Evolutionary conservation across 2,329 filamentous ascomycete genomes (phyloP).

Genomic region (Blastomyces parvus): DNA sequence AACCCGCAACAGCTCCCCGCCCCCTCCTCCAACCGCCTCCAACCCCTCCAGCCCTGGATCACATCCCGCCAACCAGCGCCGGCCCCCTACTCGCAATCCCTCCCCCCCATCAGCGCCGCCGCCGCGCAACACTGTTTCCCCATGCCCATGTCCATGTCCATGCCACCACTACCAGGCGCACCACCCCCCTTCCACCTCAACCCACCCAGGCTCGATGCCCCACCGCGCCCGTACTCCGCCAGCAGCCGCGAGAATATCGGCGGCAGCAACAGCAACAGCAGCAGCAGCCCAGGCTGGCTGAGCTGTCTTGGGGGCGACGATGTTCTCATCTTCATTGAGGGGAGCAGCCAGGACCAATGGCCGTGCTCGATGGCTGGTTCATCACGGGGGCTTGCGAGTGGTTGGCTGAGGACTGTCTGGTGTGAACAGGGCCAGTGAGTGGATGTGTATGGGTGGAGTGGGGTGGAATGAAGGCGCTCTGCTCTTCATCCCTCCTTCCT

Average conservation of each 20-base stretch:
- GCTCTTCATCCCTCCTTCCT: neutral
- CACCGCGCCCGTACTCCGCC: slow-evolving; percentile 4
- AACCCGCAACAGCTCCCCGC: slow-evolving; percentile 17
- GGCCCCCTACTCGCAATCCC: slow-evolving; percentile 1
- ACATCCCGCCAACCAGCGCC: slow-evolving; percentile 23
- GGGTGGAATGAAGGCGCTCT: neutral
- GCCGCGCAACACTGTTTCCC: slow-evolving; percentile 27
- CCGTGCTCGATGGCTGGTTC: neutral
- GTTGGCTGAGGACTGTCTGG: slow-evolving; percentile 14
- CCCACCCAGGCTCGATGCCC: slow-evolving; percentile 4
- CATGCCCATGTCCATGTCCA: too few relatives aligned
- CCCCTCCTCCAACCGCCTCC: slow-evolving; percentile 27
- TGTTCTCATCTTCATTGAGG: slow-evolving; percentile 16
- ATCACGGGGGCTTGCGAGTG: slow-evolving; percentile 5
- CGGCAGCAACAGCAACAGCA: neutral
- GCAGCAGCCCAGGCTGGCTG: slow-evolving; percentile 7
- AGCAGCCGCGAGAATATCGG: neutral
- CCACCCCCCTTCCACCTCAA: slow-evolving; percentile 2
- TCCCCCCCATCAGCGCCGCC: slow-evolving; percentile 32
- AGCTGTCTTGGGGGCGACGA: slow-evolving; percentile 16
- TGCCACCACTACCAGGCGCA: slow-evolving; percentile 17
- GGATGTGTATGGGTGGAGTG: neutral
- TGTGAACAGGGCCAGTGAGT: neutral
- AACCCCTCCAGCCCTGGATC: slow-evolving; percentile 34
- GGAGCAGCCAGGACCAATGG: slow-evolving; percentile 14